Evolutionary conservation across 306 rosid genomes (phyloP), one percentile per base, ranked within the genome.

Genomic region (Medicago truncatula): DNA sequence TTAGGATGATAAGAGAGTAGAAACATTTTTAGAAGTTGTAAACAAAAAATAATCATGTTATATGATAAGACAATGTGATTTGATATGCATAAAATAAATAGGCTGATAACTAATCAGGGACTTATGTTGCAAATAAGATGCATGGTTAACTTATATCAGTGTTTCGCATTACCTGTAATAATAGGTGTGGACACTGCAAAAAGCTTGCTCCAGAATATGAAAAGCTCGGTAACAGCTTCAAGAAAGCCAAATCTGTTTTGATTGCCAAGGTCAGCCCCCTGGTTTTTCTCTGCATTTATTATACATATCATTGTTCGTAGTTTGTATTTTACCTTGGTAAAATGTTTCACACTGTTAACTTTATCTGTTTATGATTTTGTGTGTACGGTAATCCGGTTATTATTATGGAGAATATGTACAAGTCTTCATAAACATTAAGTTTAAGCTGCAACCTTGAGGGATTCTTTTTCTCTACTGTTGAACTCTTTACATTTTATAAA

Each of bases 181-280:
- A 54, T 83, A 96, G 99, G 99, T 92, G 99, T 89, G 99, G 98
- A 6, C 99, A 96, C 75, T 96, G 99, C 84, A 96, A 96, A 73
- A 96, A 96, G 86, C 98, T 96, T 76, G 99, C 99, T 41, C 99
- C 98, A 6, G 99, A 96, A 75, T 96, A 76, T 83, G 99, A 90
- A 81, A 90, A 87, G 82, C 97, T 96, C 2, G 97, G 89, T 8
- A 60, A 83, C 75, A 96, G 90, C 88, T 96, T 96, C 77, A 96
- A 89, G 92, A 96, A 86, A 81, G 85, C 91, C 38, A 96, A 92
- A 69, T 87, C 96, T 39, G 81, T 96, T 84, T 78, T 96, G 44
- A 92, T 96, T 4, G 99, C 82, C 81, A 96, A 96, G 99, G 99
- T 96, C 28, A 76, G 82, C 75, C 44, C 58, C 49, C 25, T 5